Evolutionary conservation across 495 filamentous ascomycete genomes (phyloP).

Genomic region (Acidiella bohemica): DNA sequence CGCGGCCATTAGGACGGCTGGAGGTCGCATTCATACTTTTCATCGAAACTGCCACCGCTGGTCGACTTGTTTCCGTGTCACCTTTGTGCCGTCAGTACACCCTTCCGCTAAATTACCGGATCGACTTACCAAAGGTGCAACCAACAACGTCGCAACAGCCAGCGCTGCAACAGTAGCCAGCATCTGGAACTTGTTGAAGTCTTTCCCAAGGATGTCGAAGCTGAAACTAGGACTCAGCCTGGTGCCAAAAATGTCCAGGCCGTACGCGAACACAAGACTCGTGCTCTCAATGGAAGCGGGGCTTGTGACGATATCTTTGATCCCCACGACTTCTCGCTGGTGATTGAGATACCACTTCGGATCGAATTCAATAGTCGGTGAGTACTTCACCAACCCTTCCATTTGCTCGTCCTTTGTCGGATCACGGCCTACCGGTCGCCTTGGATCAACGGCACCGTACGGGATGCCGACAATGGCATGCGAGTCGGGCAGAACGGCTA

Average conservation of each 20-base stretch:
- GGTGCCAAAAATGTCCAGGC: slow-evolving; percentile 77
- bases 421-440: slow-evolving; percentile 78
- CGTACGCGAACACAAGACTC: slow-evolving; percentile 79
- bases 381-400: slow-evolving; percentile 71
- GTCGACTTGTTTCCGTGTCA: slow-evolving; percentile 43
- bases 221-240: slow-evolving; percentile 67
- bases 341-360: slow-evolving; percentile 74
- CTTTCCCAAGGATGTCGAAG: slow-evolving; percentile 87
- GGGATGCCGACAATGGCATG: slow-evolving; percentile 70
- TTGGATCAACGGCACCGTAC: slow-evolving; percentile 62
- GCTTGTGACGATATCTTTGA: slow-evolving; percentile 54
- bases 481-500: slow-evolving; percentile 57
- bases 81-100: slow-evolving; percentile 23
- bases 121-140: slow-evolving; percentile 68
- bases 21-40: too few species aligned
- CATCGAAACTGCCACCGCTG: slow-evolving; percentile 31
- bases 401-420: slow-evolving; percentile 62
- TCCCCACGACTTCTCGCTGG: slow-evolving; percentile 62
- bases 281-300: slow-evolving; percentile 87
- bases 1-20: too few species aligned
- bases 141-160: slow-evolving; percentile 52
- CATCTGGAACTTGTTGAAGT: slow-evolving; percentile 80
- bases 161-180: slow-evolving; percentile 70
- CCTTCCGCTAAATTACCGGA: not conserved
- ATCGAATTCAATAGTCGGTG: slow-evolving; percentile 67